Conservation (phyloP, 805 yeast genomes). For the Candida sphagnicola region DNA sequence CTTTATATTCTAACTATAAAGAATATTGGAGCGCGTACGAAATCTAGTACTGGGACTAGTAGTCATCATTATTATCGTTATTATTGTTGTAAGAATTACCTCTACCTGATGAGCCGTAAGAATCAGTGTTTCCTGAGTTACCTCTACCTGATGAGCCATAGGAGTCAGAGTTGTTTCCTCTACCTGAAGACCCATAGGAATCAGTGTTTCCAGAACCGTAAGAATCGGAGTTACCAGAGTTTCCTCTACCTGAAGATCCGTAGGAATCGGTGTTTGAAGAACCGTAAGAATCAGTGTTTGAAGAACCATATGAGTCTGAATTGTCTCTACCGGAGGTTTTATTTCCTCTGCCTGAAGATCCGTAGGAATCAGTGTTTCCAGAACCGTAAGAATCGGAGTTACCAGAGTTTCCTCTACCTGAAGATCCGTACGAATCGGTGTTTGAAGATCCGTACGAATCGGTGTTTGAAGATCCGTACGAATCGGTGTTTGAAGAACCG, state of each 20-base stretch:
- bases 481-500: constrained; percentile 14
- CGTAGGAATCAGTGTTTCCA: constrained; percentile 20
- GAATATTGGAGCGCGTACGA: too few species aligned
- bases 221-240: constrained; percentile 7
- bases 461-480: constrained; percentile 6
- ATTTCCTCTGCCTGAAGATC: constrained; percentile 19
- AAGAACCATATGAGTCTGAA: constrained; percentile 13
- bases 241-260: constrained; percentile 11
- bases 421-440: constrained; percentile 10
- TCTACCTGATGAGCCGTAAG: constrained; percentile 14
- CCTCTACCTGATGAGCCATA: constrained; percentile 11
- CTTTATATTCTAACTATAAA: too few species aligned
- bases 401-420: constrained; percentile 5
- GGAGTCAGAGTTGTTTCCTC: constrained; percentile 9
- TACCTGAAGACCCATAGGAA: constrained; percentile 12
- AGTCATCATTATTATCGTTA: constrained; percentile 4
- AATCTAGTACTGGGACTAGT: too few species aligned
- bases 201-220: constrained; percentile 13
- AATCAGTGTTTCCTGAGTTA: constrained; percentile 7
- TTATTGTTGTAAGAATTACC: constrained; percentile 9
- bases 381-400: constrained; percentile 14
- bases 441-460: constrained; percentile 13
- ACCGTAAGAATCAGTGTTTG: constrained; percentile 17
- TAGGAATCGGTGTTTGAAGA: constrained; percentile 12
- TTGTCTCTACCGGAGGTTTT: too few species aligned